These are phyloP conservation scores for Cercospora sp. DNA, from an alignment of 2,329 filamentous ascomycete genomes.

Conservation along the genomic window DNA sequence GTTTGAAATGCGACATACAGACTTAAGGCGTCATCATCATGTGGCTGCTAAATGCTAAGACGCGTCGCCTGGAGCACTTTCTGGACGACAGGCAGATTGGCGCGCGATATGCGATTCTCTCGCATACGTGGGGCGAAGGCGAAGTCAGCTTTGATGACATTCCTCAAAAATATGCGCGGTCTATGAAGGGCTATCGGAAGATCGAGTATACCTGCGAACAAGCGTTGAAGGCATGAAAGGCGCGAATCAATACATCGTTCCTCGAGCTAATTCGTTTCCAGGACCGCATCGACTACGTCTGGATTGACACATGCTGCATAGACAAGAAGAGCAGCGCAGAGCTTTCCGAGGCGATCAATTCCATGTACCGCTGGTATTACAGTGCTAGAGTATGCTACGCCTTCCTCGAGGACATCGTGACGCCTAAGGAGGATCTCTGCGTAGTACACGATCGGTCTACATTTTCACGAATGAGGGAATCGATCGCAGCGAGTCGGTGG, in stretches of 20 bases:
- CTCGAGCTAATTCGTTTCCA: too few species aligned
- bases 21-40: neutral
- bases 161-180: neutral
- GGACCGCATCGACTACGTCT: constrained; percentile 9
- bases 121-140: constrained; percentile 22
- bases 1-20: too few species aligned
- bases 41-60: constrained; percentile 22
- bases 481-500: neutral
- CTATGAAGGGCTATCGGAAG: constrained; percentile 6
- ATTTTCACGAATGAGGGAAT: too few species aligned
- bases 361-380: constrained; percentile 24
- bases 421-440: neutral
- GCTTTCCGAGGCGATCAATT: constrained; percentile 1
- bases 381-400: constrained; percentile 19
- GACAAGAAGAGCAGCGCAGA: constrained; percentile 26
- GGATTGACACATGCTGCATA: constrained; percentile 27
- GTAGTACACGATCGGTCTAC: neutral
- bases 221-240: neutral
- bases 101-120: constrained; percentile 21
- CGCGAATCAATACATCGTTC: too few species aligned
- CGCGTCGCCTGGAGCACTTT: constrained; percentile 14
- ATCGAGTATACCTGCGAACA: constrained; percentile 16
- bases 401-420: constrained; percentile 15
- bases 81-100: neutral
- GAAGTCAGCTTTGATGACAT: constrained; percentile 19